A percentile compares a stretch with the other conserved stretches of the same genome.
Evolutionary conservation across 352 stramenopile genomes (phyloP).

Genomic region (Globisporangium viniferum): DNA sequence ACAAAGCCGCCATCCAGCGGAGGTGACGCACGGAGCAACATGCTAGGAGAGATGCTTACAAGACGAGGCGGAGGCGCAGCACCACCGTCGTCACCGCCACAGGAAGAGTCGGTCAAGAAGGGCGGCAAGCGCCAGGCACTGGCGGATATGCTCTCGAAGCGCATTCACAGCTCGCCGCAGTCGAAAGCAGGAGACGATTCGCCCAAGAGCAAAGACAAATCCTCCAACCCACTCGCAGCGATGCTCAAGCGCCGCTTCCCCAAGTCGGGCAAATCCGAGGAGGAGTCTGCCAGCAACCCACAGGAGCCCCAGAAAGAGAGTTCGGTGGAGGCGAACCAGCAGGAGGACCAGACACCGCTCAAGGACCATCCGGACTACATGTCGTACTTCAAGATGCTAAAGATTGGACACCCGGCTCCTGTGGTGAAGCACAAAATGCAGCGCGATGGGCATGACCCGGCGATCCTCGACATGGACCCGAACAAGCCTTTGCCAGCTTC

Average conservation of each 20-base stretch:
- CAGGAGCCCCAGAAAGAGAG: slow-evolving; percentile 9
- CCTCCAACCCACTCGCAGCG: slow-evolving; percentile 13
- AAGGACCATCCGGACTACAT: slow-evolving; percentile 68
- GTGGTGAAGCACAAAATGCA: slow-evolving; percentile 82
- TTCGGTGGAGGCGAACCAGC: slow-evolving; percentile 4
- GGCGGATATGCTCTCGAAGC: slow-evolving; percentile 42
- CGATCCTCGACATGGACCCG: slow-evolving; percentile 62
- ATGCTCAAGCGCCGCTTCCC: slow-evolving; percentile 12
- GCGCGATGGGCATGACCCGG: slow-evolving; percentile 55
- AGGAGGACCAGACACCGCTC: slow-evolving; percentile 34
- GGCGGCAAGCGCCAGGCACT: slow-evolving; percentile 21
- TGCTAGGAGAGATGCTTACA: slow-evolving; percentile 37
- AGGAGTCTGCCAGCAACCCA: not conserved
- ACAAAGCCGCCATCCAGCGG: slow-evolving; percentile 5
- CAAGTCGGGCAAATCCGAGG: not conserved
- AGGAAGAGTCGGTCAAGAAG: slow-evolving; percentile 14
- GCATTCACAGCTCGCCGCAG: slow-evolving; percentile 11
- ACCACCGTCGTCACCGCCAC: not conserved
- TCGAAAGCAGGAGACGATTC: slow-evolving; percentile 2
- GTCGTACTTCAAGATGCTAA: slow-evolving; percentile 85
- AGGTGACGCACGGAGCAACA: slow-evolving; percentile 22
- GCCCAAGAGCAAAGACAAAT: slow-evolving; percentile 4
- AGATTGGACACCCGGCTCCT: slow-evolving; percentile 57
- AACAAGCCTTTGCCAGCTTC: slow-evolving; percentile 38
- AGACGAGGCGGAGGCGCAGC: slow-evolving; percentile 13